Conservation (phyloP, 2,329 filamentous ascomycete genomes). For the Torrubiella hemipterigena region DNA sequence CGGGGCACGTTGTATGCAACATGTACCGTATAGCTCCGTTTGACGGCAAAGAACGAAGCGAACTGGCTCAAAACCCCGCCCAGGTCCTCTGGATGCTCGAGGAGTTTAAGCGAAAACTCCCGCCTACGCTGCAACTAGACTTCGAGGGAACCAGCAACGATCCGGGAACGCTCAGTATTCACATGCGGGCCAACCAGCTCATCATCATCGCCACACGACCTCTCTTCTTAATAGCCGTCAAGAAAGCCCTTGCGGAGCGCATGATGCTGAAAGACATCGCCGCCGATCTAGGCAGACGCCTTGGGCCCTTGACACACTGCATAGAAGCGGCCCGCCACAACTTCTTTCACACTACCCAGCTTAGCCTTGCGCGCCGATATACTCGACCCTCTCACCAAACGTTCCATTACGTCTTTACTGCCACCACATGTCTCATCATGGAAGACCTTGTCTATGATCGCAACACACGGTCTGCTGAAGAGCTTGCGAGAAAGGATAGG, state of each 20-base stretch:
- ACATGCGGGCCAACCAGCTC: constrained; percentile 39
- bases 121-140: constrained; percentile 22
- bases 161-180: constrained; percentile 29
- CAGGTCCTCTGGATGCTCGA: constrained; percentile 28
- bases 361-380: constrained; percentile 26
- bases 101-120: constrained; percentile 26
- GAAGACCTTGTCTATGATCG: constrained; percentile 29
- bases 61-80: constrained; percentile 21
- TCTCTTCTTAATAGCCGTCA: constrained; percentile 33
- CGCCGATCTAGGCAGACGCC: constrained; percentile 11
- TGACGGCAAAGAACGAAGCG: constrained; percentile 10
- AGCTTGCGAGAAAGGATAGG: too few species aligned
- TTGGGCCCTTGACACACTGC: constrained; percentile 6
- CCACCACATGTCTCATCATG: constrained; percentile 34
- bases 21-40: constrained; percentile 28
- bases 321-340: constrained; percentile 26
- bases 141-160: constrained; percentile 23
- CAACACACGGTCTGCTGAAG: too few species aligned
- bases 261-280: constrained; percentile 17
- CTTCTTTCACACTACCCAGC: too few species aligned
- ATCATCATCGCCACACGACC: constrained; percentile 36
- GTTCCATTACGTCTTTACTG: constrained; percentile 38
- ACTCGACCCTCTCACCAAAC: constrained; percentile 30
- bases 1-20: constrained; percentile 34
- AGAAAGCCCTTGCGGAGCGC: constrained; percentile 30